phyloP scores from a whole-genome alignment of 352 stramenopile genomes.

The Phytophthora megakarya region DNA sequence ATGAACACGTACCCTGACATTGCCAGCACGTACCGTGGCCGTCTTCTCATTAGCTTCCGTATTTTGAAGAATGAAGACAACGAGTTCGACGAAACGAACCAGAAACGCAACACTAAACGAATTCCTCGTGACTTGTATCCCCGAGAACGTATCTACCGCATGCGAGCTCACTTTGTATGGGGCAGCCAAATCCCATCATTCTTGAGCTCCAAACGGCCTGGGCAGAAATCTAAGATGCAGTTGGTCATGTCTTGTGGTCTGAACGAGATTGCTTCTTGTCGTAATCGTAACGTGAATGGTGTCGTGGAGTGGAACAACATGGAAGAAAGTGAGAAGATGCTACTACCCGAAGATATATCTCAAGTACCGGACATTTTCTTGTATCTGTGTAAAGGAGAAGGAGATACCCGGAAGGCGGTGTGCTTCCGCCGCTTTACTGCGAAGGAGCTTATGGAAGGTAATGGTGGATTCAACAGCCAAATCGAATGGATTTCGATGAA shows the following conservation, averaged over 20 bases:
- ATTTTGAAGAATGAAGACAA: constrained; percentile 74
- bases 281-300: constrained; percentile 74
- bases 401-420: constrained; percentile 61
- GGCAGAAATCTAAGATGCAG: constrained; percentile 81
- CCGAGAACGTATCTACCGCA: constrained; percentile 61
- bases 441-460: constrained; percentile 67
- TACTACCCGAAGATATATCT: constrained; percentile 65
- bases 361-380: constrained; percentile 91
- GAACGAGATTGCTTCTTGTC: constrained; percentile 62
- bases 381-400: constrained; percentile 80
- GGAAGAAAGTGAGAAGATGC: constrained; percentile 76
- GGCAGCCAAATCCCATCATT: constrained; percentile 80
- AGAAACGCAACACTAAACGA: constrained; percentile 83
- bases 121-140: constrained; percentile 67
- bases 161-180: constrained; percentile 77
- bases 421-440: constrained; percentile 84
- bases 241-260: constrained; percentile 70
- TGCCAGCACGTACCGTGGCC: constrained; percentile 82
- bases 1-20: constrained; percentile 89
- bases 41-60: constrained; percentile 75
- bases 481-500: constrained; percentile 81
- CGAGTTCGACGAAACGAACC: constrained; percentile 80
- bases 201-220: constrained; percentile 67
- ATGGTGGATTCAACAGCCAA: constrained; percentile 55
- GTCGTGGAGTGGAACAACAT: constrained; percentile 87